Evolutionary conservation across 73 alveolate species (phyloP).

Genomic region (Symbiodinium pilosum): DNA sequence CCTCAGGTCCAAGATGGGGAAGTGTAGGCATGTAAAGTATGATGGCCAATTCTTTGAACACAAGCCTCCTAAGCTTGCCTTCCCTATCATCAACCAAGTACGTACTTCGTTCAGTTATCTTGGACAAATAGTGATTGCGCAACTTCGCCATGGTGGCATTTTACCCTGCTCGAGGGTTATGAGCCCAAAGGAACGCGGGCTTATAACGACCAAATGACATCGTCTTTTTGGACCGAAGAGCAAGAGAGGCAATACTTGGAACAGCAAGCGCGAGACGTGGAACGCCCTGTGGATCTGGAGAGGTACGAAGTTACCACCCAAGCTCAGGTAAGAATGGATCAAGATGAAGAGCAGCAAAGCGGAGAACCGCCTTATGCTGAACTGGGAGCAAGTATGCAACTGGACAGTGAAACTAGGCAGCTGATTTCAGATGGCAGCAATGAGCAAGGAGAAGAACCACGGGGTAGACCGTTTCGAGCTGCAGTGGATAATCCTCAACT

Average conservation of each 20-base stretch:
- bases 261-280: neutral
- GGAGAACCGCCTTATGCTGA: neutral
- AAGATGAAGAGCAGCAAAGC: neutral
- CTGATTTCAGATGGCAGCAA: neutral
- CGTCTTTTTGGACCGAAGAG: neutral
- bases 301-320: neutral
- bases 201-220: neutral
- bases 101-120: no score
- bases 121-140: no score
- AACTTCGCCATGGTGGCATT: no score
- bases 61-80: no score
- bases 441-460: neutral
- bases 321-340: neutral
- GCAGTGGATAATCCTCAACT: neutral
- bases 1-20: no score
- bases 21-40: no score
- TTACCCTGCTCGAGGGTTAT: neutral
- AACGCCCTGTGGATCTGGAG: neutral
- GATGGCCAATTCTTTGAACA: no score
- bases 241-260: neutral
- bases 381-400: neutral
- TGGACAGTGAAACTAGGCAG: neutral
- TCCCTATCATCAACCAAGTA: no score
- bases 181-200: neutral
- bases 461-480: neutral